Evolutionary conservation across 2,329 filamentous ascomycete species (phyloP).

Genomic region (Shiraia bambusicola): DNA sequence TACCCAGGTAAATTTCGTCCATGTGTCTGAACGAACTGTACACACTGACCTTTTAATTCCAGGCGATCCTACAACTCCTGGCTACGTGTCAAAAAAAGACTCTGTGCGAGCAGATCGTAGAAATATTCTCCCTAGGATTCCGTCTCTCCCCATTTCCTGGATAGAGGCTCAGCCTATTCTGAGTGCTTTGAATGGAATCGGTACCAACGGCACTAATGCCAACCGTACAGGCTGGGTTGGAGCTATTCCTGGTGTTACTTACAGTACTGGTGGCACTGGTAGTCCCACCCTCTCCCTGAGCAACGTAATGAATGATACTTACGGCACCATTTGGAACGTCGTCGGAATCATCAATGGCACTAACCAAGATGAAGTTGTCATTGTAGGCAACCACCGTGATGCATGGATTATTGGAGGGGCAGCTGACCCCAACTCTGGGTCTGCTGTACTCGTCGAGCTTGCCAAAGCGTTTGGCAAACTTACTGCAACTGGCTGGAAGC

Average conservation of each 20-base stretch:
- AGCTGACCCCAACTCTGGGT: conserved; percentile 55
- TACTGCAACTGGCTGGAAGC: conserved; percentile 53
- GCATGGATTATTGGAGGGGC: conserved; percentile 58
- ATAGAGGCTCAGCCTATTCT: conserved; percentile 77
- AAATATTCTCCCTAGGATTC: conserved; percentile 70
- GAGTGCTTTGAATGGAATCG: conserved; percentile 78
- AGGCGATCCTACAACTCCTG: conserved; percentile 44
- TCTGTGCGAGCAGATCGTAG: conserved; percentile 69
- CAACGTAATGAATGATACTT: conserved; percentile 81
- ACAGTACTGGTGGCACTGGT: conserved; percentile 54
- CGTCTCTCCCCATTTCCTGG: conserved; percentile 85
- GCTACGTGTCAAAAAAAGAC: conserved; percentile 83
- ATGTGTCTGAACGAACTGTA: too few species aligned
- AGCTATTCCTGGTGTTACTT: conserved; percentile 38
- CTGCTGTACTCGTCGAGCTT: conserved; percentile 53
- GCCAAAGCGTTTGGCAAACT: conserved; percentile 53
- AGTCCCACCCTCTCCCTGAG: conserved; percentile 44
- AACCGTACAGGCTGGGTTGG: conserved; percentile 45
- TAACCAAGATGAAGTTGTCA: conserved; percentile 57
- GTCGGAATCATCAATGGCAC: conserved; percentile 69
- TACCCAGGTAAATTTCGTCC: conserved; percentile 33
- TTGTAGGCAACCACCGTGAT: conserved; percentile 57
- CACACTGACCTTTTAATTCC: too few species aligned
- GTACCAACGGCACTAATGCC: conserved; percentile 56
- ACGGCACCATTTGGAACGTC: conserved; percentile 77